These are phyloP conservation scores for Amanita subjunquillea DNA, from an alignment of 768 basidiomycete species.

Conservation along the genomic window DNA sequence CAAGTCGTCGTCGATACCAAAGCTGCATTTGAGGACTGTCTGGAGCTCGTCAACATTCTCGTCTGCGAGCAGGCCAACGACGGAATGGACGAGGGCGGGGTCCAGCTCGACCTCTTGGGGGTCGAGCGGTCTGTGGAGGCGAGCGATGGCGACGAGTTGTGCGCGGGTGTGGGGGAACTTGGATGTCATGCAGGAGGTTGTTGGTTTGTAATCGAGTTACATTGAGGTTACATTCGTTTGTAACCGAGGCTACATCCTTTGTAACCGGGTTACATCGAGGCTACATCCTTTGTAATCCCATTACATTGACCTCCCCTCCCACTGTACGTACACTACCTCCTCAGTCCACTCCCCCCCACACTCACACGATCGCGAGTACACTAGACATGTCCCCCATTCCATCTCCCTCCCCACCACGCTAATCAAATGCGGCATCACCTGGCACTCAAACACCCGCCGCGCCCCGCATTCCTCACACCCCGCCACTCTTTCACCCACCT, in stretches of 20 bases:
- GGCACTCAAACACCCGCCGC: slow-evolving; percentile 78
- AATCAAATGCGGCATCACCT: slow-evolving; percentile 92
- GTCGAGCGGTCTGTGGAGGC: slow-evolving; percentile 58
- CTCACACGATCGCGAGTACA: slow-evolving; percentile 81
- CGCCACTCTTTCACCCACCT: slow-evolving; percentile 36
- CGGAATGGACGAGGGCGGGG: slow-evolving; percentile 50
- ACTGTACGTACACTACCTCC: slow-evolving; percentile 66
- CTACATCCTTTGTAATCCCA: too few relatives aligned
- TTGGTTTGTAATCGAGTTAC: too few relatives aligned
- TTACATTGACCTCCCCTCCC: too few relatives aligned
- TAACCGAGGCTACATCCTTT: too few relatives aligned
- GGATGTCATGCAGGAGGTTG: slow-evolving; percentile 6
- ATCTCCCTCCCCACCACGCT: slow-evolving; percentile 54
- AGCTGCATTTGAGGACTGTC: slow-evolving; percentile 55
- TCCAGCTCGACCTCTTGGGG: slow-evolving; percentile 41
- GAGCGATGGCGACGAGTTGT: slow-evolving; percentile 63
- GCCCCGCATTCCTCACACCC: slow-evolving; percentile 59
- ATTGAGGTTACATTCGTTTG: too few relatives aligned
- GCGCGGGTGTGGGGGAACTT: slow-evolving; percentile 80
- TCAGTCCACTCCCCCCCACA: slow-evolving; percentile 68
- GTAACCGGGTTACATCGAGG: too few relatives aligned
- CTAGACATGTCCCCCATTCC: slow-evolving; percentile 91
- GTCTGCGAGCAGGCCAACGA: slow-evolving; percentile 61
- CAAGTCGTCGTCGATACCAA: slow-evolving; percentile 58
- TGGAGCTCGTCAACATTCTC: slow-evolving; percentile 89